These are phyloP conservation scores for Nicotiana rustica DNA, from an alignment of 305 asterid genomes.

Conservation along the genomic window DNA sequence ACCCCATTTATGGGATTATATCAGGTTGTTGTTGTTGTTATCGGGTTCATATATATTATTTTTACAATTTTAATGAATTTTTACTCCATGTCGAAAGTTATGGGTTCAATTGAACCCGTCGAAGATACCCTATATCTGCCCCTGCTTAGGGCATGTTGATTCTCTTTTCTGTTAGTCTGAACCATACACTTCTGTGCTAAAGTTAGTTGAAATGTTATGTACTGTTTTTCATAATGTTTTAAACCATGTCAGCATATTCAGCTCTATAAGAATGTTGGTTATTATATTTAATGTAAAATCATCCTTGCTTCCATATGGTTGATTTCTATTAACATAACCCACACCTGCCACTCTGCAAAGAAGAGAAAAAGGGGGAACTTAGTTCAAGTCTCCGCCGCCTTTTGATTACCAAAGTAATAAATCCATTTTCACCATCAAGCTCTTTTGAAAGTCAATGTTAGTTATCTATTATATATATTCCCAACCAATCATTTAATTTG, in stretches of 20 bases:
- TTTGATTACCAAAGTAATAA: background rate
- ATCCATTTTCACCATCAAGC: background rate
- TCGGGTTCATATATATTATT: too few relatives aligned
- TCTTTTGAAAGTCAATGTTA: background rate
- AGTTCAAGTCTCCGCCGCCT: background rate
- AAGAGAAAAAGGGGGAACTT: background rate
- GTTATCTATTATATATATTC: background rate
- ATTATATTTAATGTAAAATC: background rate
- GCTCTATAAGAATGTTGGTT: background rate
- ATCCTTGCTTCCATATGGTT: conserved; percentile 17
- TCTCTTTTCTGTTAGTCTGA: background rate
- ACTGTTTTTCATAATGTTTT: too few relatives aligned
- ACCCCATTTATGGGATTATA: too few relatives aligned
- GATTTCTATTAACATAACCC: background rate
- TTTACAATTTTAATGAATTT: too few relatives aligned
- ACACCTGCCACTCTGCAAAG: background rate
- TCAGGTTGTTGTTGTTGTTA: too few relatives aligned
- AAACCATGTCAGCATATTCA: background rate
- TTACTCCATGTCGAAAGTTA: too few relatives aligned
- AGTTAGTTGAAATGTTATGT: background rate
- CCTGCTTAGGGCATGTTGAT: background rate
- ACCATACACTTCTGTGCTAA: background rate
- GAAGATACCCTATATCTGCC: too few relatives aligned
- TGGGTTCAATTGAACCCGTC: too few relatives aligned
- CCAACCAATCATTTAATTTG: background rate